phyloP scores from a whole-genome alignment of 768 basidiomycete genomes.

The Paxillus involutus region DNA sequence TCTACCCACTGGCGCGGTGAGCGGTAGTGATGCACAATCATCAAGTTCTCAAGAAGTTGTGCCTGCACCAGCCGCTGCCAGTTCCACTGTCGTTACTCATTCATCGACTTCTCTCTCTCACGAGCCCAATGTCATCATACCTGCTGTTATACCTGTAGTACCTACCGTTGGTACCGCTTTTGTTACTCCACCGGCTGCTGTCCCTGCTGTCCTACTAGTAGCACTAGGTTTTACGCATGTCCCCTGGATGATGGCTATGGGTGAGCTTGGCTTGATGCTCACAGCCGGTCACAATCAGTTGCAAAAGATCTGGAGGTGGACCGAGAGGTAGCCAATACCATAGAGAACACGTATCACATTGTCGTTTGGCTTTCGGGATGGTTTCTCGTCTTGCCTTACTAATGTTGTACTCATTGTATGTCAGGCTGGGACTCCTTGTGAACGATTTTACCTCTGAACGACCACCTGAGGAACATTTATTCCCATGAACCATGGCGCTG shows the following conservation, averaged over 20 bases:
- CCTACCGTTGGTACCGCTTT: background rate
- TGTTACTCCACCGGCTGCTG: background rate
- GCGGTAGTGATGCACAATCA: background rate
- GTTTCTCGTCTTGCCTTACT: background rate
- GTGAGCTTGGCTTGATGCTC: background rate
- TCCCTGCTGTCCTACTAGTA: background rate
- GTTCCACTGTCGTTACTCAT: background rate
- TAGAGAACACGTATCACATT: background rate
- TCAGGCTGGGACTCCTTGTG: background rate
- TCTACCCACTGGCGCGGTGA: background rate
- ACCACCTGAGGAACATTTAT: background rate
- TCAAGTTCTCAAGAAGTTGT: background rate
- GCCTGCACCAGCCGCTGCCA: background rate
- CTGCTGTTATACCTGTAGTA: background rate
- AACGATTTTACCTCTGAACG: background rate
- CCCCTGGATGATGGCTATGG: background rate
- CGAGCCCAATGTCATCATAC: background rate
- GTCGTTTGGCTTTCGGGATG: background rate
- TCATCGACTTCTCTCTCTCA: background rate
- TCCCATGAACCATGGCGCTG: background rate
- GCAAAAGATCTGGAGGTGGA: background rate
- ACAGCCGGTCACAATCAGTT: background rate
- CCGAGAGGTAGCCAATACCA: background rate
- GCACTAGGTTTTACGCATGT: background rate
- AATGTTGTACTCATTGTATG: background rate